phyloP scores from a whole-genome alignment of 768 basidiomycete species.

The Galerina marginata region DNA sequence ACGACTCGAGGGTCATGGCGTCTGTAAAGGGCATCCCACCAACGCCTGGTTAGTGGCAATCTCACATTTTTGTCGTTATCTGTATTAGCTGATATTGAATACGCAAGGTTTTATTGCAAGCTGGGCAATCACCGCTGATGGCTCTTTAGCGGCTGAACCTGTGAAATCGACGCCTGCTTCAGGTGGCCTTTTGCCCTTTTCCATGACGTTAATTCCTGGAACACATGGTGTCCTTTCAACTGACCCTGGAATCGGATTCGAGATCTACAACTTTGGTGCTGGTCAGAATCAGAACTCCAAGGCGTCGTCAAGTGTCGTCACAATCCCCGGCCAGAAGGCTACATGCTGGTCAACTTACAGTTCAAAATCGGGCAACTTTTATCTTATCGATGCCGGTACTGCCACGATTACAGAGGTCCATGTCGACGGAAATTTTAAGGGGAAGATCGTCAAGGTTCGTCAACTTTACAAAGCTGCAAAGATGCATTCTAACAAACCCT shows the following conservation, averaged over 20 bases:
- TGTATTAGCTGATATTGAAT: not conserved
- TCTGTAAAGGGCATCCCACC: conserved; percentile 17
- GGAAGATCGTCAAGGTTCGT: conserved; percentile 46
- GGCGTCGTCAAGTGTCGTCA: conserved; percentile 33
- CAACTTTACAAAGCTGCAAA: not conserved
- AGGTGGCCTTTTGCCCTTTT: conserved; percentile 55
- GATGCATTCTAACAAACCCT: not conserved
- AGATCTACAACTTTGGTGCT: conserved; percentile 39
- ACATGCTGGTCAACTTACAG: conserved; percentile 51
- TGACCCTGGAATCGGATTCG: conserved; percentile 44
- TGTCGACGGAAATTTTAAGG: conserved; percentile 49
- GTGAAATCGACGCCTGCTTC: conserved; percentile 32
- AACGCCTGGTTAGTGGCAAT: conserved; percentile 27
- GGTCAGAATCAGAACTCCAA: conserved; percentile 16
- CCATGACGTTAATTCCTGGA: conserved; percentile 44
- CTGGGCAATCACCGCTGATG: conserved; percentile 50
- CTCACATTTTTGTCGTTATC: not conserved
- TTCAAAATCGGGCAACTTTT: conserved; percentile 48
- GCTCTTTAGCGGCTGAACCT: conserved; percentile 47
- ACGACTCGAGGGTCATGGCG: not conserved
- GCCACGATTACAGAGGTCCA: conserved; percentile 49
- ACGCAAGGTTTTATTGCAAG: conserved; percentile 51
- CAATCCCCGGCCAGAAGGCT: conserved; percentile 44
- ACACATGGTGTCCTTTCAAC: conserved; percentile 41
- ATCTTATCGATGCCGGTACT: conserved; percentile 47